Base-by-base conservation (phyloP, 441 rosid genomes). In the Jatropha multifida region DNA sequence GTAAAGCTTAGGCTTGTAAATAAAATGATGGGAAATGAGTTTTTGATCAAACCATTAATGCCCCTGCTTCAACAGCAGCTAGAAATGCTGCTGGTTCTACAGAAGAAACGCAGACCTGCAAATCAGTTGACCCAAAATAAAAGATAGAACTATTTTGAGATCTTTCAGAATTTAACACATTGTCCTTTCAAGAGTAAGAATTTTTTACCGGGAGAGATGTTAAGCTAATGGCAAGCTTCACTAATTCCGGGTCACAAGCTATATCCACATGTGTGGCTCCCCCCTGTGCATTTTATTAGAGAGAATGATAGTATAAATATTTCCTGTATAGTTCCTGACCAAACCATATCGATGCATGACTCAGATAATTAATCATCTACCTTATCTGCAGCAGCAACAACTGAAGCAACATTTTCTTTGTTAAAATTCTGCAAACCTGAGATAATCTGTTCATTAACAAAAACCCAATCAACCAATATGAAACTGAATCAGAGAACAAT, bases 241-340 rank as follows among this genome's bases (percentile, higher is more conserved):
- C 93, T 54, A 89, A 75, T 67, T 85, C 91, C 0, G 88, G 90
- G 72, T 87, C 89, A 78, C 93, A 87, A 72, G 91, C 93, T 59
- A 89, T 89, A 76, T 87, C 93, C 59, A 89, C 86, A 75, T 86
- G 93, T 74, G 91, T 87, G 52, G 93, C 93, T 79, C 93, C 91
- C 38, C 91, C 93, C 91, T 89, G 82, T 46, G 67, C 17, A 51
- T 68, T 46, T 23, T 4, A 69, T 68, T 26, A 1, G 20, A 74
- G 27, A 27, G 14, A 32, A 56, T 65, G 74, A 41, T 42, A 13
- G 4, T 18, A 52, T 6, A 44, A 44, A 44, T 44, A 44, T 44
- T 44, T 44, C 7, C 48, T 44, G 48, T 11, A 44, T 8, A 6
- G 18, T 17, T 52, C 18, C 0, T 14, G n/a, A 52, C 6, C n/a